phyloP scores from a whole-genome alignment of 2,329 filamentous ascomycete genomes.

The Sodiomyces alkalinus region DNA sequence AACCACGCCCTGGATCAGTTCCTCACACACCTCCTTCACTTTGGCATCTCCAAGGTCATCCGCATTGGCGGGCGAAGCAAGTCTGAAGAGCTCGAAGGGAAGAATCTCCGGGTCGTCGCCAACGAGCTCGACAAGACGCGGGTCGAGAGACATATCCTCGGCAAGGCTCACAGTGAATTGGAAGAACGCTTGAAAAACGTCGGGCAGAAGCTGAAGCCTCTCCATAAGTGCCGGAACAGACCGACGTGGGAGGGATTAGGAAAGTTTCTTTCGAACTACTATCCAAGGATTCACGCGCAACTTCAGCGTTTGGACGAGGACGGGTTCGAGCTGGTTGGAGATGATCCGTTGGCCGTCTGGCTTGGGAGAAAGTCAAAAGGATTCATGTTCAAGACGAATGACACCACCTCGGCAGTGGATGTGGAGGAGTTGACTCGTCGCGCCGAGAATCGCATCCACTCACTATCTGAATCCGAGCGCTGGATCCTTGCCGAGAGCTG shows the following conservation, averaged over 20 bases:
- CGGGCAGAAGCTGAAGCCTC: background rate
- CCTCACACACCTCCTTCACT: slow-evolving; percentile 41
- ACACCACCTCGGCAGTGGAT: no score
- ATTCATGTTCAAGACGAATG: no score
- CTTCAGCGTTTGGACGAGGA: no score
- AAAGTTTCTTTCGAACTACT: slow-evolving; percentile 10
- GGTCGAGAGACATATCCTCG: background rate
- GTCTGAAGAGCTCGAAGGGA: slow-evolving; percentile 29
- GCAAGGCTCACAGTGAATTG: background rate
- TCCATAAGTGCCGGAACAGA: background rate
- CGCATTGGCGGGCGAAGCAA: slow-evolving; percentile 46
- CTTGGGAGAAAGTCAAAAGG: no score
- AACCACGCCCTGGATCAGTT: slow-evolving; percentile 39
- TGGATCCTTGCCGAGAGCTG: no score
- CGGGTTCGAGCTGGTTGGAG: no score
- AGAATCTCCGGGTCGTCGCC: slow-evolving; percentile 32
- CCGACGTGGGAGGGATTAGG: background rate
- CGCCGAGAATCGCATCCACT: no score
- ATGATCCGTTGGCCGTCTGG: no score
- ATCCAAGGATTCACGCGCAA: no score
- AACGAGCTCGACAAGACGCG: slow-evolving; percentile 3
- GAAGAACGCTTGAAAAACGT: background rate
- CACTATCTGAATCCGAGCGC: no score
- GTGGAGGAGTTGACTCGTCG: no score
- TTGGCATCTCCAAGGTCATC: slow-evolving; percentile 33